Evolutionary conservation across 306 rosid species (phyloP).

Genomic region (Gastrolobium bilobum): DNA sequence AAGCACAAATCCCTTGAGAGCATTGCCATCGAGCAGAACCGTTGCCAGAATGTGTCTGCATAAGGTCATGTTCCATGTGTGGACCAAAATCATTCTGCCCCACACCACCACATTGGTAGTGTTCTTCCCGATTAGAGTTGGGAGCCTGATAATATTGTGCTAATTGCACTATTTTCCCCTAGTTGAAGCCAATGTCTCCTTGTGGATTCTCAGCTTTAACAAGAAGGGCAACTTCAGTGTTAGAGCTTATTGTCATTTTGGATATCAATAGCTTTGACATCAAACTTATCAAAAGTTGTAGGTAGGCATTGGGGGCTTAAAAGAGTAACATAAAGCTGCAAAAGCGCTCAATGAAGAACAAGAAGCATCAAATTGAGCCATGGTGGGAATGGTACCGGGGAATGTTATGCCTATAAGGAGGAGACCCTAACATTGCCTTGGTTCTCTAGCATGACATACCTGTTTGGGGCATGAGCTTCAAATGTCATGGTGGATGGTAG

Average conservation of each 20-base stretch:
- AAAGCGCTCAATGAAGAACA: background rate
- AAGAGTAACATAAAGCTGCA: background rate
- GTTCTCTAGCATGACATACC: too few species aligned
- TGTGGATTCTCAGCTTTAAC: slow-evolving; percentile 54
- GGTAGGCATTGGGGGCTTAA: slow-evolving; percentile 42
- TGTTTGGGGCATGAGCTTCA: too few species aligned
- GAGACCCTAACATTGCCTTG: too few species aligned
- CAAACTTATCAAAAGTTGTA: slow-evolving; percentile 38
- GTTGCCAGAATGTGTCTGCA: too few species aligned
- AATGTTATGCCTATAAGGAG: slow-evolving; percentile 21
- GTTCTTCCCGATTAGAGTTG: too few species aligned
- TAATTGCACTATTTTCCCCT: slow-evolving; percentile 38
- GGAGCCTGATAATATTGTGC: background rate
- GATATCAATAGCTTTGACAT: slow-evolving; percentile 35
- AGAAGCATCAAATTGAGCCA: background rate
- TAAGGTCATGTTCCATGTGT: too few species aligned
- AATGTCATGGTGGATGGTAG: background rate
- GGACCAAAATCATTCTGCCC: too few species aligned
- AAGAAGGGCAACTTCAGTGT: slow-evolving; percentile 12
- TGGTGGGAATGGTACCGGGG: slow-evolving; percentile 22
- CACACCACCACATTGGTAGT: too few species aligned
- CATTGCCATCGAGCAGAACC: too few species aligned
- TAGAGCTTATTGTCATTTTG: slow-evolving; percentile 15
- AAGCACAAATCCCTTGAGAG: too few species aligned
- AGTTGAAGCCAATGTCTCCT: slow-evolving; percentile 34